A percentile compares a stretch with the other conserved stretches of the same genome.
Evolutionary conservation across 2,329 filamentous ascomycete species (phyloP).

Genomic region (Fusarium proliferatum): DNA sequence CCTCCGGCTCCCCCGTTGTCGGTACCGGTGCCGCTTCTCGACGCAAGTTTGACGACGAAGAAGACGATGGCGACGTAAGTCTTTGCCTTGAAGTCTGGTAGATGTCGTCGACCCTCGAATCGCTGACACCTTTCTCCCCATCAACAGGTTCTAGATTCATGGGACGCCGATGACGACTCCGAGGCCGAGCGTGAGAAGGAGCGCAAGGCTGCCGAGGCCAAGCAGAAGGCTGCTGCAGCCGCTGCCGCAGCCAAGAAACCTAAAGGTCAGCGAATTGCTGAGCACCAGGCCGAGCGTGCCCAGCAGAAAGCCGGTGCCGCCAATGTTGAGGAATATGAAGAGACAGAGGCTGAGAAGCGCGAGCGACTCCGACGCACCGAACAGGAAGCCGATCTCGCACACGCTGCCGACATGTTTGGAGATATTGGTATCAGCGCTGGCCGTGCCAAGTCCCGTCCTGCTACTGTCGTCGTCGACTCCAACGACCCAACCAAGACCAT

Average conservation of each 20-base stretch:
- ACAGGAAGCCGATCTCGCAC: conserved; percentile 86
- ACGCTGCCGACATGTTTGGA: conserved; percentile 92
- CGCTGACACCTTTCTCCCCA: conserved; percentile 3
- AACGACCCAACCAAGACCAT: conserved; percentile 81
- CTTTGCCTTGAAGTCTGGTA: not conserved
- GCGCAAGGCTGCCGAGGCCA: conserved; percentile 84
- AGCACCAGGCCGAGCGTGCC: conserved; percentile 74
- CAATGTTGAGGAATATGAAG: conserved; percentile 73
- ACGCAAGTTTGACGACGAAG: conserved; percentile 88
- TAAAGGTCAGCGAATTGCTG: conserved; percentile 86
- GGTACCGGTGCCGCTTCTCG: conserved; percentile 53
- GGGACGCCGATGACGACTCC: conserved; percentile 97
- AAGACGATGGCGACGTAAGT: conserved; percentile 82
- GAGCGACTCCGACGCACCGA: conserved; percentile 82
- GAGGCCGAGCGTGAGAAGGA: conserved; percentile 97
- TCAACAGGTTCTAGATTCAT: conserved; percentile 88
- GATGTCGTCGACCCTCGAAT: no score
- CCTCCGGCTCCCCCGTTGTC: conserved; percentile 52
- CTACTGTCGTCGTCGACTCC: conserved; percentile 74
- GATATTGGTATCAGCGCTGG: conserved; percentile 73
- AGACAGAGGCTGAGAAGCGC: conserved; percentile 77
- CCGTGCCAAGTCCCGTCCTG: conserved; percentile 74
- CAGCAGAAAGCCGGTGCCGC: conserved; percentile 64
- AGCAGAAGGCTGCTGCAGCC: conserved; percentile 89
- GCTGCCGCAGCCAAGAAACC: conserved; percentile 91